These are phyloP conservation scores for Citrullus mucosospermus DNA, from an alignment of 306 rosid species.

Conservation along the genomic window DNA sequence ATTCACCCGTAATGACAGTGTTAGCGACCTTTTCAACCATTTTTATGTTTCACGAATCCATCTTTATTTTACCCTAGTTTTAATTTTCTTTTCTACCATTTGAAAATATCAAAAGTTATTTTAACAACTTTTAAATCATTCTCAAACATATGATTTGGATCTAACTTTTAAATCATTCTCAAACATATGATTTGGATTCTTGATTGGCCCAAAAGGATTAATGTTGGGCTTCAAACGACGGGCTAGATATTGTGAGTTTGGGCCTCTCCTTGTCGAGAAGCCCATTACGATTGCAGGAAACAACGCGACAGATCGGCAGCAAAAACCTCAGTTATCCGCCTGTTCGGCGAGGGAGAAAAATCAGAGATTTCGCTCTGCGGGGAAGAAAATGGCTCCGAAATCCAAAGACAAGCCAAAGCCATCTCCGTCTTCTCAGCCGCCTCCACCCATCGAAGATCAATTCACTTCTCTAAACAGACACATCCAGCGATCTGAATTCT, in stretches of 20 bases:
- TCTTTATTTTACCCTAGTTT: too few relatives aligned
- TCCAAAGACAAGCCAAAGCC: constrained; percentile 38
- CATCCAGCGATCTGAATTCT: constrained; percentile 47
- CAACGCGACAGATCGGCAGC: not conserved
- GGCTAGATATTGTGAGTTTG: not conserved
- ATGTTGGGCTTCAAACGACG: not conserved
- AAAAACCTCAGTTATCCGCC: not conserved
- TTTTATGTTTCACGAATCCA: too few relatives aligned
- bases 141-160: too few relatives aligned
- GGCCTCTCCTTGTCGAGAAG: not conserved
- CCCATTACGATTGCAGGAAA: not conserved
- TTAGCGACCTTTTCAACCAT: too few relatives aligned
- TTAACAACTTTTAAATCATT: too few relatives aligned
- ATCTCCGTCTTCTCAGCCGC: constrained; percentile 39
- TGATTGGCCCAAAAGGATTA: not conserved
- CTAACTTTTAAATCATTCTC: too few relatives aligned
- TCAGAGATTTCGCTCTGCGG: not conserved
- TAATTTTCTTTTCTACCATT: too few relatives aligned
- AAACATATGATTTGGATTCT: too few relatives aligned
- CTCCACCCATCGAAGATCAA: constrained; percentile 77
- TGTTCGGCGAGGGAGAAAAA: not conserved
- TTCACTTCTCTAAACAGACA: constrained; percentile 59
- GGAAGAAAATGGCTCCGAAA: constrained; percentile 70
- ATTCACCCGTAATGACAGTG: too few relatives aligned
- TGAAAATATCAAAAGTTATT: too few relatives aligned